Evolutionary conservation across 2,329 filamentous ascomycete species (phyloP).

Genomic region (Fusarium sterilihyphosum): DNA sequence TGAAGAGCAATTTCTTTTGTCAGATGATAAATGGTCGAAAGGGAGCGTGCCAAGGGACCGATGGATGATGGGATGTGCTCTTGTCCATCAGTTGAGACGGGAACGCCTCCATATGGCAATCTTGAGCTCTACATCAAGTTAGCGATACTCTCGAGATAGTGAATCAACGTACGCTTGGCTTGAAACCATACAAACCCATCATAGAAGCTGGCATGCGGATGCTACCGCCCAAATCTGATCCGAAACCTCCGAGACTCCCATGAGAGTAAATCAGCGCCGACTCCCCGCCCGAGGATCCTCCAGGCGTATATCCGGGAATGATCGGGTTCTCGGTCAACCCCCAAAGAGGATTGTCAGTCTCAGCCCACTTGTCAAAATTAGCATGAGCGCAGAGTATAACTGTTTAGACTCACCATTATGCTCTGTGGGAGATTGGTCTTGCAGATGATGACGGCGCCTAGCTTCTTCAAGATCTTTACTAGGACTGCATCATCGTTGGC

Average conservation of each 20-base stretch:
- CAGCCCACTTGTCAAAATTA: slow-evolving; percentile 15
- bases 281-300: slow-evolving; percentile 43
- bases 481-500: slow-evolving; percentile 59
- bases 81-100: slow-evolving; percentile 71
- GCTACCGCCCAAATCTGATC: slow-evolving; percentile 43
- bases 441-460: slow-evolving; percentile 63
- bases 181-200: slow-evolving; percentile 38
- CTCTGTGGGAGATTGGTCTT: slow-evolving; percentile 35
- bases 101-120: slow-evolving; percentile 66
- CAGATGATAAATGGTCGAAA: slow-evolving; percentile 56
- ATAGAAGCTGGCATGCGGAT: slow-evolving; percentile 43
- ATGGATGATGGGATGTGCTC: slow-evolving; percentile 71
- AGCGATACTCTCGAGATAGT: background rate
- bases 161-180: slow-evolving; percentile 39
- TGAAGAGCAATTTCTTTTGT: slow-evolving; percentile 59
- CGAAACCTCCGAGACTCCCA: slow-evolving; percentile 37
- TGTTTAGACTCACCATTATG: slow-evolving; percentile 3
- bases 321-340: slow-evolving; percentile 40
- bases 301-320: slow-evolving; percentile 36
- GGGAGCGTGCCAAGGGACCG: slow-evolving; percentile 64
- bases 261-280: slow-evolving; percentile 27
- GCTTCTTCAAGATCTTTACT: slow-evolving; percentile 56
- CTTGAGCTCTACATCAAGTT: slow-evolving; percentile 57
- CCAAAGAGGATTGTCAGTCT: slow-evolving; percentile 46
- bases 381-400: fast-evolving